Conservation (phyloP, 1,139 yeast genomes). For the Diutina pseudorugosa region DNA sequence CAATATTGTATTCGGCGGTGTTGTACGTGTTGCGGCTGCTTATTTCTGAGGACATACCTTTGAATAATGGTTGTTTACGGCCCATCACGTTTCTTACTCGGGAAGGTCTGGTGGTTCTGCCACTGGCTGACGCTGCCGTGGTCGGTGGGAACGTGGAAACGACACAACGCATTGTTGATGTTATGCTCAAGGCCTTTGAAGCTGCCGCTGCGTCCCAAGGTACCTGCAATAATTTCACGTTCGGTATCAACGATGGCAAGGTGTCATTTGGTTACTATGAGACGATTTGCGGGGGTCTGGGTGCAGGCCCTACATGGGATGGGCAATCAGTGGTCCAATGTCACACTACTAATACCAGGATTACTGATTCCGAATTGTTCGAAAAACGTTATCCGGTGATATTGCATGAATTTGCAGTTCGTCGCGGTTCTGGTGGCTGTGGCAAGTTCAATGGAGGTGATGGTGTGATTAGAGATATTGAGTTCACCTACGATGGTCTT, state of each 20-base stretch:
- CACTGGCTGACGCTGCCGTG: conserved; percentile 69
- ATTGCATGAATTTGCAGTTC: conserved; percentile 40
- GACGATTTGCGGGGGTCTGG: conserved; percentile 61
- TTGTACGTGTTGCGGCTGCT: conserved; percentile 66
- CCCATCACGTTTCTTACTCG: conserved; percentile 50
- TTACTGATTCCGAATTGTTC: conserved; percentile 58
- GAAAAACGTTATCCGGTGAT: conserved; percentile 58
- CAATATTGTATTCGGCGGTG: conserved; percentile 73
- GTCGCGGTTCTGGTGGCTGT: conserved; percentile 44
- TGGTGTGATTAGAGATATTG: conserved; percentile 52
- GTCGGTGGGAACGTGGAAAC: conserved; percentile 90
- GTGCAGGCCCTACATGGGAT: conserved; percentile 54
- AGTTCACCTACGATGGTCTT: conserved; percentile 37
- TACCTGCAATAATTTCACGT: conserved; percentile 63
- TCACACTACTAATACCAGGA: conserved; percentile 61
- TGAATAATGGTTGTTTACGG: conserved; percentile 72
- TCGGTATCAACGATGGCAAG: conserved; percentile 32
- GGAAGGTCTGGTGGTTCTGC: conserved; percentile 55
- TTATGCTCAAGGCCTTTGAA: conserved; percentile 54
- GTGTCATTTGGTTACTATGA: conserved; percentile 62
- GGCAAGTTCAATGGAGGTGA: conserved; percentile 49
- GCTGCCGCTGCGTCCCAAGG: conserved; percentile 63
- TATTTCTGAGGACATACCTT: conserved; percentile 67
- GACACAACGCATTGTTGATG: conserved; percentile 74
- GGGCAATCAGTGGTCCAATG: conserved; percentile 58